Evolutionary conservation across 371 early-diverging fungal species (phyloP), one percentile per base, ranked within the genome.

Genomic region (Choanephora cucurbitarum): DNA sequence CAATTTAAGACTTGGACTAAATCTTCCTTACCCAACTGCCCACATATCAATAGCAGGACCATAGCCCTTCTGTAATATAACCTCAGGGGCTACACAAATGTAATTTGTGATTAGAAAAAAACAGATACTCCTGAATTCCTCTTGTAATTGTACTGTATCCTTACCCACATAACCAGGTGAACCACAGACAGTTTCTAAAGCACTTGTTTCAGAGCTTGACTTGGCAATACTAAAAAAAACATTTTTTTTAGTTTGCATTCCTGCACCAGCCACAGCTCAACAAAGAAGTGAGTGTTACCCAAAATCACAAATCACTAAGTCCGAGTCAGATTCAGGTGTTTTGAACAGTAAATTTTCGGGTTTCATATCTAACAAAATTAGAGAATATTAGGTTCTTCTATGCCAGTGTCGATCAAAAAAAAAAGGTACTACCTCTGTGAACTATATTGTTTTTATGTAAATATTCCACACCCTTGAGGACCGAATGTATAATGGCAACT

Each of bases 31-130:
- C 79, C 83, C 84, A 18, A 83, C 67, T 18, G 82, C 79, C 95
- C 93, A 93, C 72, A 92, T 80, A 66, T 96, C 95, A 2, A 95
- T 90, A 19, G 90, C 82, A 57, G 84, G 76, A 31, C 88, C 88
- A 66, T 91, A 86, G 1, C 88, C 87, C 37, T 68, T 76, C 50
- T 84, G 76, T 37, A 72, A 64, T 33, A 96, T 66, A 15, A 95
- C 86, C 72, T 97, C 97, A 0, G 94, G 94, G 4, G 94, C 91
- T 69, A 82, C 28, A 54, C 15, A 56, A 56, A 15, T 33, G 10
- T 37, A 18, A 28, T 28, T 44, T n/a, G n/a, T n/a, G n/a, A n/a
- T n/a, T n/a, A n/a, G n/a, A n/a, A n/a, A n/a, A n/a, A n/a, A 41
- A 18, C 33, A 46, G 10, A 43, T 10, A 42, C 19, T 15, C 15